Evolutionary conservation across 495 filamentous ascomycete genomes (phyloP), one percentile per base, ranked within the genome.

Genomic region (Barbatosphaeria neglecta): DNA sequence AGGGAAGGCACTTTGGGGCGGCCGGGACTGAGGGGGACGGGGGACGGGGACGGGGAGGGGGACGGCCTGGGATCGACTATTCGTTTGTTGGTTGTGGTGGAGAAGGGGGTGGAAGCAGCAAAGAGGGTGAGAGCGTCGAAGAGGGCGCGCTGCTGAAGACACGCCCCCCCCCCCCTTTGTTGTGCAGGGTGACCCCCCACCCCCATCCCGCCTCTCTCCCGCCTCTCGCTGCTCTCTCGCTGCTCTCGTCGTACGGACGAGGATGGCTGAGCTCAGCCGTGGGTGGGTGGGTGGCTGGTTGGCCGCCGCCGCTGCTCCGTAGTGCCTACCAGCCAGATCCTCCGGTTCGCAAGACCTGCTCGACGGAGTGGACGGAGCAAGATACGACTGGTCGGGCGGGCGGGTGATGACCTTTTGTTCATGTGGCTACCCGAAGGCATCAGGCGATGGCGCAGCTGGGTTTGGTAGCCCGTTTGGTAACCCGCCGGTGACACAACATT

Each of bases 371-470:
- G 15, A 41, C 9, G 39, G 39, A 24, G 22, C 39, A n/a, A 35
- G n/a, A 41, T 24, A 22, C 19, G 39, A 41, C 39, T 41, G 39
- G 39, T 41, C 39, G n/a, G 39, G 20, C n/a, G 20, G 20, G 4
- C 13, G 39, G 39, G 20, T 41, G 39, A 41, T 65, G 62, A 62
- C 56, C 50, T 56, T 24, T 50, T 58, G 27, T 37, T 50, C 58
- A 61, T 63, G 58, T 57, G 60, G 43, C 37, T 55, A 43, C 45
- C 60, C 54, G 54, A 48, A 20, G 24, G 39, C 24, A 16, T 20
- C 9, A 18, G 22, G 35, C 50, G 53, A 51, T 46, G 42, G 31
- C 31, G 39, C 39, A 22, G 43, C 41, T 45, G 22, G n/a, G 42
- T 49, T 31, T 37, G 7, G 43, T 18, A 45, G 37, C 5, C 39